A percentile compares a stretch with the other conserved stretches of the same genome.
Evolutionary conservation across 2,329 filamentous ascomycete genomes (phyloP).

Genomic region (Coleophoma crateriformis): DNA sequence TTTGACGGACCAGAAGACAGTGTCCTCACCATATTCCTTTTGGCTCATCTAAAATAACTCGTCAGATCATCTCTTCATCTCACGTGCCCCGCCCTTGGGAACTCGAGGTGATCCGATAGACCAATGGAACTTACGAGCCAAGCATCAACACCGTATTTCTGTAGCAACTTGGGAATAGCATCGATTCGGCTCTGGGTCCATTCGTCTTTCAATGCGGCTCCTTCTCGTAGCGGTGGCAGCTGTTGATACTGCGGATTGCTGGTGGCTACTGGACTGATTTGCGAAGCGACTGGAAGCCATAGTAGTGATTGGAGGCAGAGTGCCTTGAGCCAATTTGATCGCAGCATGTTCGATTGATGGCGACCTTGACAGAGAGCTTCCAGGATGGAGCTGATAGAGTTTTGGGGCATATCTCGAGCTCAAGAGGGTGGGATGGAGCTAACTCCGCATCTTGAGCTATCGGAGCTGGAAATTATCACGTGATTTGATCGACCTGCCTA

Average conservation of each 20-base stretch:
- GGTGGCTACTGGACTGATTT: neutral
- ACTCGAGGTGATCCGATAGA: too few species aligned
- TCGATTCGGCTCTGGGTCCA: slow-evolving; percentile 38
- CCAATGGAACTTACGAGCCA: slow-evolving; percentile 34
- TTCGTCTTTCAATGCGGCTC: slow-evolving; percentile 35
- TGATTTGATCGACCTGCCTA: too few species aligned
- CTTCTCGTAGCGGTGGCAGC: slow-evolving; percentile 37
- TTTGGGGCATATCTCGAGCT: too few species aligned
- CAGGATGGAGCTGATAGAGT: too few species aligned
- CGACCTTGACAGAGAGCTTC: neutral
- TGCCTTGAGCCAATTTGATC: neutral
- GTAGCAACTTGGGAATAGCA: slow-evolving; percentile 35
- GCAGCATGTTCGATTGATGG: neutral
- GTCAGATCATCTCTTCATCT: too few species aligned
- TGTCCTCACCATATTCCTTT: slow-evolving; percentile 46
- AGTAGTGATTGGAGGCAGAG: neutral
- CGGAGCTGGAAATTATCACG: too few species aligned
- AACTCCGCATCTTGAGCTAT: too few species aligned
- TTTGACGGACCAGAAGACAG: slow-evolving; percentile 45
- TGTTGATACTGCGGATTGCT: slow-evolving; percentile 25
- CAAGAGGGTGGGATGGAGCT: too few species aligned
- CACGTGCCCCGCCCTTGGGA: too few species aligned
- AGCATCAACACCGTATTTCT: slow-evolving; percentile 39
- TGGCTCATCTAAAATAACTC: slow-evolving; percentile 36
- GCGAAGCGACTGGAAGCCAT: neutral